Conservation (phyloP, 257 asterid species). For the Rauvolfia tetraphylla region DNA sequence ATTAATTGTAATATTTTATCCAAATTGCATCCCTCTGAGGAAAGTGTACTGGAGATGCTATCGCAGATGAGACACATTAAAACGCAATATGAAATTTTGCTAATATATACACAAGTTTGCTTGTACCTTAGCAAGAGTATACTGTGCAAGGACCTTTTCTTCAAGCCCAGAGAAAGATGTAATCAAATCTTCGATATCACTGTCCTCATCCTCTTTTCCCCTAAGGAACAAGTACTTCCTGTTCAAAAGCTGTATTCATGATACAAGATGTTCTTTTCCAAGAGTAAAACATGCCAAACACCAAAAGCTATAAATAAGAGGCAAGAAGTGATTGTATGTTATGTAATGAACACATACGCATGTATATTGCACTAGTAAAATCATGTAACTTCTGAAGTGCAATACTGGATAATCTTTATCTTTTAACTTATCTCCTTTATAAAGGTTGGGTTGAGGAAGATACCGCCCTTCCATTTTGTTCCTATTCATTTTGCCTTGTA, state of each 20-base stretch:
- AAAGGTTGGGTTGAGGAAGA: not conserved
- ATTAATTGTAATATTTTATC: not conserved
- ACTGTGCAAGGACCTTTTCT: constrained; percentile 86
- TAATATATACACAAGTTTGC: not conserved
- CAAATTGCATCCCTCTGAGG: not conserved
- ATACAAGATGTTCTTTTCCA: not conserved
- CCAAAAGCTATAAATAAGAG: not conserved
- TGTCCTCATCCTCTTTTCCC: constrained; percentile 63
- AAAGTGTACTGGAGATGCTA: not conserved
- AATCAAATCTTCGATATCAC: constrained; percentile 74
- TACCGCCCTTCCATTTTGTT: too few relatives aligned
- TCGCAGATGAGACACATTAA: constrained; percentile 10
- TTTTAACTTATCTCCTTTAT: not conserved
- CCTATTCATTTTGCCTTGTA: too few relatives aligned
- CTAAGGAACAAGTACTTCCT: constrained; percentile 27
- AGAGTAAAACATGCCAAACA: not conserved
- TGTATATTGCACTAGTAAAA: not conserved
- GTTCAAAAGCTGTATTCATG: not conserved
- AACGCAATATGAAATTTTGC: constrained; percentile 6
- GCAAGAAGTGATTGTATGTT: not conserved
- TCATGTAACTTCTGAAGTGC: not conserved
- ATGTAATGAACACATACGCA: not conserved
- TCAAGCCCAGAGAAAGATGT: constrained; percentile 73
- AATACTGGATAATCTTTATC: not conserved
- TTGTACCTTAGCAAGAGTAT: constrained; percentile 86